Evolutionary conservation across 202 grass and related monocot genomes (phyloP).

Genomic region (Panicum hallii): DNA sequence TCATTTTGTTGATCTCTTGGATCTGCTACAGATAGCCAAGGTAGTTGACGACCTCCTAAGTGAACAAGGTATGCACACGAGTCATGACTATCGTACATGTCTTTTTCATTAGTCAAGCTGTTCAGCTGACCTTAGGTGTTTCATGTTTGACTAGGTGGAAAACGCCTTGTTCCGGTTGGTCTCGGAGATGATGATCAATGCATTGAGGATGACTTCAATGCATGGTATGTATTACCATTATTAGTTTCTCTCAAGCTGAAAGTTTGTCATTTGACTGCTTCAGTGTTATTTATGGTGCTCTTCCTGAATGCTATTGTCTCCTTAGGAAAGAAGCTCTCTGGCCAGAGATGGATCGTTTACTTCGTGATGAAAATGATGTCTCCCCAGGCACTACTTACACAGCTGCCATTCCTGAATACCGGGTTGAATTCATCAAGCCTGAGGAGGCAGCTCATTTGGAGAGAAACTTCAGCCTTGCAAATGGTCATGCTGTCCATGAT

Average conservation of each 20-base stretch:
- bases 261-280: background rate
- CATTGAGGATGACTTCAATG: conserved; percentile 93
- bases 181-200: conserved; percentile 98
- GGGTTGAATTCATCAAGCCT: conserved; percentile 68
- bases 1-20: background rate
- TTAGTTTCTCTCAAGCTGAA: conserved; percentile 18
- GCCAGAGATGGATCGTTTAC: conserved; percentile 84
- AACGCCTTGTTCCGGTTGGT: conserved; percentile 76
- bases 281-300: conserved; percentile 5
- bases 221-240: conserved; percentile 65
- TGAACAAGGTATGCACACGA: conserved; percentile 69
- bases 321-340: conserved; percentile 90
- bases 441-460: conserved; percentile 66
- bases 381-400: conserved; percentile 77
- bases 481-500: conserved; percentile 85
- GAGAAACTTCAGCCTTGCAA: conserved; percentile 84
- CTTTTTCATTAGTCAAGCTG: conserved; percentile 27
- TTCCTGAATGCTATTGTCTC: conserved; percentile 21
- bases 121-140: conserved; percentile 22
- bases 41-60: conserved; percentile 77
- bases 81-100: conserved; percentile 22
- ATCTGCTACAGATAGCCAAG: conserved; percentile 67
- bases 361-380: conserved; percentile 78
- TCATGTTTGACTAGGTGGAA: conserved; percentile 68
- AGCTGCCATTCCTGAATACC: conserved; percentile 92